A percentile compares a stretch with the other conserved stretches of the same genome.
These are phyloP conservation scores for Krasilnikovozyma curviuscula DNA, from an alignment of 768 basidiomycete genomes.

Conservation along the genomic window DNA sequence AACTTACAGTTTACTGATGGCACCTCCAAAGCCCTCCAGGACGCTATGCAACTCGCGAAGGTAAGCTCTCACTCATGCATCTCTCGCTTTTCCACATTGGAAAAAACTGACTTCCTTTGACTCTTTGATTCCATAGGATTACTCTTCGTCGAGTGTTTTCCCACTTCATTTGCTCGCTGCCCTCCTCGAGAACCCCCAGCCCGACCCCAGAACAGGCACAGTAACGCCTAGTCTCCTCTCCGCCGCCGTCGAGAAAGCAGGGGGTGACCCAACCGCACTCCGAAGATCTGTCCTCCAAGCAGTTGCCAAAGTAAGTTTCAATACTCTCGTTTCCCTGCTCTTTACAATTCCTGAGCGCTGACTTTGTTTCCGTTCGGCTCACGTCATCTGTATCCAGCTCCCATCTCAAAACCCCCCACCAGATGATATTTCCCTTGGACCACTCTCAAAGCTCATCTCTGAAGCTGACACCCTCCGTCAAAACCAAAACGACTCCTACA, in stretches of 20 bases:
- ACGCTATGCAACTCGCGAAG: too few species aligned
- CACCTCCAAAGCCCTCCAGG: too few species aligned
- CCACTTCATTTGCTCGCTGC: too few species aligned
- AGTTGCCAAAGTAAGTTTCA: background rate
- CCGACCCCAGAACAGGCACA: constrained; percentile 26
- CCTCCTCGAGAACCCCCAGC: too few species aligned
- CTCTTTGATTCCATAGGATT: too few species aligned
- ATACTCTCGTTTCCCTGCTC: background rate
- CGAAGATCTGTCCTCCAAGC: background rate
- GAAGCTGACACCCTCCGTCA: constrained; percentile 37
- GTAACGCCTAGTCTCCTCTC: constrained; percentile 59
- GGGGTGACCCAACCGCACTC: constrained; percentile 45
- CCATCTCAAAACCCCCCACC: constrained; percentile 73
- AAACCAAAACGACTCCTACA: constrained; percentile 56
- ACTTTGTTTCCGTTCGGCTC: background rate
- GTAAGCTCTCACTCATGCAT: too few species aligned
- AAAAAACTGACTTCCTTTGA: too few species aligned
- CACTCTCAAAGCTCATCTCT: constrained; percentile 41
- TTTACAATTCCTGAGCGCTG: background rate
- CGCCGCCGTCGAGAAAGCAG: constrained; percentile 59
- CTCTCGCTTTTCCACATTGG: too few species aligned
- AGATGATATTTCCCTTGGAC: constrained; percentile 48
- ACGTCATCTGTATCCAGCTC: constrained; percentile 42
- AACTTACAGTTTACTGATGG: too few species aligned
- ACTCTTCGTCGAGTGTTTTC: too few species aligned